Evolutionary conservation across 2,329 filamentous ascomycete genomes (phyloP), one percentile per base, ranked within the genome.

Genomic region (Colletotrichum graminicola): DNA sequence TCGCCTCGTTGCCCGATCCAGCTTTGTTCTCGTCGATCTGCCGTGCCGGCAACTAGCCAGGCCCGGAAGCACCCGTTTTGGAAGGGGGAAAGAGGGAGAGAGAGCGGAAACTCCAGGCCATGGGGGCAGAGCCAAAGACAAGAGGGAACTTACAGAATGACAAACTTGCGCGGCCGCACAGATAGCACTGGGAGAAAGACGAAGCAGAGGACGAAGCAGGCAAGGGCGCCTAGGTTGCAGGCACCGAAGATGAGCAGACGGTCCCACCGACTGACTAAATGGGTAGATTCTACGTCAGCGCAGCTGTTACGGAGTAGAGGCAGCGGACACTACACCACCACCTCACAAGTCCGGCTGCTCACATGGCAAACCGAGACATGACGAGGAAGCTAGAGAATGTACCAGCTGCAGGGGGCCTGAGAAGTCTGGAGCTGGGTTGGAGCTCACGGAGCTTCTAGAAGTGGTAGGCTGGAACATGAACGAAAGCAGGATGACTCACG

Each of bases 221-320:
- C 94, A 75, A 94, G 87, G 74, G 96, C 94, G 73, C 92, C 94
- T 76, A 97, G 82, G 83, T 97, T 97, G 85, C 95, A 97, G 79
- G 92, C 94, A 75, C 89, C 92, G 83, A 99, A 99, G 78, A 98
- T 89, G 80, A 99, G 87, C 79, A 98, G 85, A 69, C 95, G 93
- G 84, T 99, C 96, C 96, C 95, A 98, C 84, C 95, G 90, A 84
- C 94, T 97, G 85, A 99, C 96, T 98, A 83, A 79, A 78, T 78
- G 26, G 39, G 32, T 26, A 75, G 71, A 52, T 73, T 72, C n/a
- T 43, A 66, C 75, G 74, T 79, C 77, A 77, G 80, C 80, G 74
- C 78, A 76, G 75, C 73, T 77, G 67, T 23, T 45, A 26, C 71
- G 41, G 66, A 65, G 71, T 41, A 66, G 65, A 77, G 68, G 41